phyloP scores from a whole-genome alignment of 371 early-diverging fungal species.

The Zopfochytrium polystomum region DNA sequence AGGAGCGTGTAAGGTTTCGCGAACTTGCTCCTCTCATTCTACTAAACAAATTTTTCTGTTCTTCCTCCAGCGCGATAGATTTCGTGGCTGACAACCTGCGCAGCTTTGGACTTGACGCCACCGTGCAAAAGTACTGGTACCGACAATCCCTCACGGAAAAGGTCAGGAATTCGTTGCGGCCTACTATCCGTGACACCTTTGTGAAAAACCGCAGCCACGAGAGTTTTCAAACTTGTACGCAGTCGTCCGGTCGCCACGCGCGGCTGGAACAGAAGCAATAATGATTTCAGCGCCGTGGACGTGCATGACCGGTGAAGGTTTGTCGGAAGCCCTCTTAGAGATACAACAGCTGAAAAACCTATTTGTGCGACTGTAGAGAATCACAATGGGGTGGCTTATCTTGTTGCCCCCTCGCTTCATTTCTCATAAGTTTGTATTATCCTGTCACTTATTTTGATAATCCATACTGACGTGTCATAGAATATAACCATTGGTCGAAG shows the following conservation, averaged over 20 bases:
- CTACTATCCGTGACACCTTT: background rate
- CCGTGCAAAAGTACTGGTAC: conserved; percentile 34
- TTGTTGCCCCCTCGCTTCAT: conserved; percentile 73
- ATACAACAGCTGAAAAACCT: background rate
- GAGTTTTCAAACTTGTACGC: conserved; percentile 70
- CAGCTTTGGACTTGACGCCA: conserved; percentile 29
- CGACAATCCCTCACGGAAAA: too few species aligned
- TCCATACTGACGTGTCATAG: too few species aligned
- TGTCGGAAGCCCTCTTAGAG: too few species aligned
- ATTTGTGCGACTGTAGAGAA: too few species aligned
- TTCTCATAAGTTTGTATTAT: conserved; percentile 62
- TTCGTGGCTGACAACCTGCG: conserved; percentile 11
- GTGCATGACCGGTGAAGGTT: conserved; percentile 46
- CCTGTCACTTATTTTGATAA: background rate
- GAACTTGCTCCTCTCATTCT: too few species aligned
- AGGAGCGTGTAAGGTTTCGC: too few species aligned
- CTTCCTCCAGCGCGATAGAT: conserved; percentile 29
- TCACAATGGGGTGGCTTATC: too few species aligned
- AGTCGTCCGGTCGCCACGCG: conserved; percentile 76
- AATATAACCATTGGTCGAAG: conserved; percentile 83
- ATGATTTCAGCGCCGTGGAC: conserved; percentile 77
- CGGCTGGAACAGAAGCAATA: conserved; percentile 88
- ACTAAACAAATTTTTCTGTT: too few species aligned
- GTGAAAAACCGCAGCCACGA: conserved; percentile 5
- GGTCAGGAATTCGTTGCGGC: too few species aligned